Percentiles rank a stretch among this genome's conserved stretches.
Evolutionary conservation across 176 grass and related monocot species (phyloP).

Genomic region (Aegilops umbellulata): DNA sequence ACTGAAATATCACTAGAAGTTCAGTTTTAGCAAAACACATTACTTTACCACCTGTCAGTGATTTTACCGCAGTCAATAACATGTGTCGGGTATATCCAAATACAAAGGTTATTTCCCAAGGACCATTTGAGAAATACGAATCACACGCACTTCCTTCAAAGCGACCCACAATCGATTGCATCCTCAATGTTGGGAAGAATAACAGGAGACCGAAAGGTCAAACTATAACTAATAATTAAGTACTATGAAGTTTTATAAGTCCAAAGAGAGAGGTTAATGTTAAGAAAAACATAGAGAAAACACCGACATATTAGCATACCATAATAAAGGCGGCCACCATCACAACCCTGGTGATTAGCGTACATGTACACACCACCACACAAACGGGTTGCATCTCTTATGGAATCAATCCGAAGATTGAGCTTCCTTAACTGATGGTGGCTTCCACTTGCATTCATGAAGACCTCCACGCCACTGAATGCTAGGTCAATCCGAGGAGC

Average conservation of each 20-base stretch:
- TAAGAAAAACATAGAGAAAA: constrained; percentile 12
- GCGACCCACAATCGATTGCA: not conserved
- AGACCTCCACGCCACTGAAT: constrained; percentile 93
- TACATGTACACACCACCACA: constrained; percentile 97
- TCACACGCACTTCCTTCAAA: not conserved
- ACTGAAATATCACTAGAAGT: constrained; percentile 2
- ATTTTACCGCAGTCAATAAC: not conserved
- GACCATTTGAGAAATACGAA: not conserved
- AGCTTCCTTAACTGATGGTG: constrained; percentile 97
- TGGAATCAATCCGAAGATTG: constrained; percentile 94
- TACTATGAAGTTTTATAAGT: not conserved
- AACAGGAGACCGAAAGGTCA: not conserved
- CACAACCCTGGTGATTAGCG: constrained; percentile 93
- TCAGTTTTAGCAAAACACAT: not conserved
- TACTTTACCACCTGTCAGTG: not conserved
- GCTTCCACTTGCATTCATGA: constrained; percentile 95
- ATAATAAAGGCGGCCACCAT: constrained; percentile 95
- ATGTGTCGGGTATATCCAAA: not conserved
- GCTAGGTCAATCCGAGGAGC: constrained; percentile 75
- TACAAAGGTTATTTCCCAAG: not conserved
- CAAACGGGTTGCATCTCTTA: constrained; percentile 74
- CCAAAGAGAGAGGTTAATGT: not conserved
- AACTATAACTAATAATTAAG: not conserved
- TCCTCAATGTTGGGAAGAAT: not conserved
- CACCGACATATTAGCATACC: constrained; percentile 40